phyloP scores from a whole-genome alignment of 2,329 filamentous ascomycete species.

The Huntiella omanensis region DNA sequence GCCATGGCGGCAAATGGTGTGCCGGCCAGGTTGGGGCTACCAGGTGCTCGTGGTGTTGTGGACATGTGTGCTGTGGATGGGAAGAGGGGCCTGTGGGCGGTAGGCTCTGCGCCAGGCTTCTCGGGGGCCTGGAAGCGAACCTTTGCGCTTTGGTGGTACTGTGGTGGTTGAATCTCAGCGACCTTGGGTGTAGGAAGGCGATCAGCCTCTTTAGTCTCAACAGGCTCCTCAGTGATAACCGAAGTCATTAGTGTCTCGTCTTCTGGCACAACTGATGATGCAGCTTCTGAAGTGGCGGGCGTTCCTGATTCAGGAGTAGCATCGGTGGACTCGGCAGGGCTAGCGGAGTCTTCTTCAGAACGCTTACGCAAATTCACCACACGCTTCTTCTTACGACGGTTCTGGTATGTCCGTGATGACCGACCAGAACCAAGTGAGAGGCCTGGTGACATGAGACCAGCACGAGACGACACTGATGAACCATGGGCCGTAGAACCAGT shows the following conservation, averaged over 20 bases:
- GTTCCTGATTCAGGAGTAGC: conserved; percentile 28
- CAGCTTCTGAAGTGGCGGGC: conserved; percentile 25
- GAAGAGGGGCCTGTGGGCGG: conserved; percentile 15
- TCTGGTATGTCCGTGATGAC: conserved; percentile 37
- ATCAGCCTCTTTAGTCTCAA: conserved; percentile 23
- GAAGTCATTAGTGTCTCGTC: conserved; percentile 41
- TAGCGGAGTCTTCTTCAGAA: conserved; percentile 24
- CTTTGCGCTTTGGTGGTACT: neutral
- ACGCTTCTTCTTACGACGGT: conserved; percentile 64
- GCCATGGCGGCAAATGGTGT: conserved; percentile 8
- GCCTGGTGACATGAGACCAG: conserved; percentile 27
- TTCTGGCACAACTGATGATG: conserved; percentile 24
- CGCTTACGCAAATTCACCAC: conserved; percentile 63
- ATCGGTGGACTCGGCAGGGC: conserved; percentile 24
- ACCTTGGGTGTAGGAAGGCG: conserved; percentile 1
- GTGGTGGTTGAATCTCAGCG: neutral
- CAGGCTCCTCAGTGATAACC: conserved; percentile 40
- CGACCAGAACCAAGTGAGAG: conserved; percentile 43
- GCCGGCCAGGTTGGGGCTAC: neutral
- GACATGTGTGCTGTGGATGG: conserved; percentile 13
- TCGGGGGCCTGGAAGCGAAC: conserved; percentile 5
- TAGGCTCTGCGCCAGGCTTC: neutral
- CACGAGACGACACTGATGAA: conserved; percentile 34
- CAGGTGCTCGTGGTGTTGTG: neutral
- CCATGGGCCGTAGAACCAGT: conserved; percentile 44